Evolutionary conservation across 148 eudicot species (phyloP), one percentile per base, ranked within the genome.

Genomic region (Rhododendron mucronatum): DNA sequence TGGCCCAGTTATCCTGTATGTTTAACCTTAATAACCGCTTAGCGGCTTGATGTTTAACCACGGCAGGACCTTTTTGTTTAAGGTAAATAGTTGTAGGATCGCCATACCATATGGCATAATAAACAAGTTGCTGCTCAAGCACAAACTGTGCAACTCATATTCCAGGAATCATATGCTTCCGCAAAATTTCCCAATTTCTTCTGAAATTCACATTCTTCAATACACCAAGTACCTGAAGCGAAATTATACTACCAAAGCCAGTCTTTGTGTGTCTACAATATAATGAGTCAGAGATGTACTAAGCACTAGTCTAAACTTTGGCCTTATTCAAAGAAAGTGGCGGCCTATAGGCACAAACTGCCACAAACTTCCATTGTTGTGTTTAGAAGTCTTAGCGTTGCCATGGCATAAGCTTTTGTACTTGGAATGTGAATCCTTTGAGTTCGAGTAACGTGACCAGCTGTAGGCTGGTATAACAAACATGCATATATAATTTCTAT

Each of bases 91-190:
- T 67, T 11, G 28, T 26, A 67, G 14, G 12, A 26, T 26, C 15
- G 50, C 9, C 26, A 8, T 61, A 15, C 57, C 57, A 21, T 7
- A 61, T 61, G 10, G 69, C n/a, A 63, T 41, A 63, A 37, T 82
- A 33, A 18, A 39, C 47, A 35, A 51, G 53, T 83, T 65, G 39
- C 78, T 83, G n/a, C 15, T 44, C 47, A 7, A 23, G 18, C 37
- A 14, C 45, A 65, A 45, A 23, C 18, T n/a, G 37, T 41, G 50
- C 13, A 77, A 41, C 57, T 35, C 28, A 69, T 21, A 83, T 83
- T 67, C n/a, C 61, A 80, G 82, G 82, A 69, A 78, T 41, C 53
- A 78, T n/a, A 47, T 83, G 45, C 80, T 71, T 11, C 16, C 21
- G 20, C 47, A 11, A 50, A 47, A 48, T 48, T 45, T 84, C 79